Base-by-base conservation (phyloP, 2,329 filamentous ascomycete genomes). In the Fusarium paranaense region DNA sequence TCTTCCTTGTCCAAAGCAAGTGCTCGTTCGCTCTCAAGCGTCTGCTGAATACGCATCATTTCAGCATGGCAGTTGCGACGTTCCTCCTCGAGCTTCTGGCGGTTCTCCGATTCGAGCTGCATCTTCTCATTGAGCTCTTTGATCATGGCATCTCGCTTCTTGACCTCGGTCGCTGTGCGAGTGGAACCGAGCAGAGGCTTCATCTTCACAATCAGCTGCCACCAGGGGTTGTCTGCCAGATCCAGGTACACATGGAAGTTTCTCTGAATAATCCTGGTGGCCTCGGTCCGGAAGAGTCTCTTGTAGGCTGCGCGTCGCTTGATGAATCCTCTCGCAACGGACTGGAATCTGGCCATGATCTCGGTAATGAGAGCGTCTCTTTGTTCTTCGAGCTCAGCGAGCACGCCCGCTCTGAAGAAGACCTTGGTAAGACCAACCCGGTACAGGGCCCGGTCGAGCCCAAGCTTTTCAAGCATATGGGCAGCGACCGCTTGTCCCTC, bases 1-100 rank as follows among this genome's bases (percentile, higher is more conserved):
- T 99, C 97, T 81, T 99, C 97, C 81, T 99, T 99, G 83, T 99
- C 97, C 6, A 99, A 86, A 1, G 97, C 97, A 47, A 99, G 87
- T n/a, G 96, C 94, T 59, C 97, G 91, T 83, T 99, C 97, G 75
- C 95, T 98, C 82, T 99, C 97, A 2, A 99, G 88, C 0, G 94
- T 97, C 78, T 98, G 95, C 81, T 98, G 95, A 56, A 98, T 94
- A 35, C 94, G 92, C 75, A 95, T 90, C 78, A 98, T 93, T 79
- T 99, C 97, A 16, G 92, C 87, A 76, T 98, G 94, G 2, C 94
- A 94, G 70, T 95, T 93, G 47, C 97, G 90, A 35, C 95, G 91
- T 76, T 99, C 97, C 64, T 99, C 97, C 79, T 99, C 97, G 0
- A 99, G 86, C 73, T 91, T 93, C 60, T 94, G 90, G 30, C 93